phyloP scores from a whole-genome alignment of 169 alveolate species.

The Amoebophrya sp. region DNA sequence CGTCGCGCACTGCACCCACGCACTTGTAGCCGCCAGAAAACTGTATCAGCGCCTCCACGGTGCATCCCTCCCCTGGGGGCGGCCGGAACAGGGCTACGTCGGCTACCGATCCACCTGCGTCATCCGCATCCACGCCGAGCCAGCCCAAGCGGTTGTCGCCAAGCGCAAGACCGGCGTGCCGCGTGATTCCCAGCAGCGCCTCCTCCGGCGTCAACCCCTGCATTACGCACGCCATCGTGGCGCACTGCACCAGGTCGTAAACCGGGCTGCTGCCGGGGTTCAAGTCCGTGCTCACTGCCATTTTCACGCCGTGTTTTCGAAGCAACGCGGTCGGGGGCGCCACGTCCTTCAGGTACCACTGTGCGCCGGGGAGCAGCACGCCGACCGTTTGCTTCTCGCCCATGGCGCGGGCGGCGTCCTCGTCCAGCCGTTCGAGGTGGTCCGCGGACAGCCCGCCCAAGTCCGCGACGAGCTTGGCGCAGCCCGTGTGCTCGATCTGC shows the following conservation, averaged over 20 bases:
- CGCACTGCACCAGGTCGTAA: not conserved
- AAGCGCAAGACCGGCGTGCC: not conserved
- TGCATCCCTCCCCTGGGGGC: not conserved
- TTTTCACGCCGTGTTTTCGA: not conserved
- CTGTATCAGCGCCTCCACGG: not conserved
- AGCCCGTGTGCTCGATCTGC: slow-evolving; percentile 9
- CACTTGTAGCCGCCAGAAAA: not conserved
- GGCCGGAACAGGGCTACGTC: slow-evolving; percentile 1
- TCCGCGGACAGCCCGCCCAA: not conserved
- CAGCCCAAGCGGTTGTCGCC: not conserved
- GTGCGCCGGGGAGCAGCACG: slow-evolving; percentile 11
- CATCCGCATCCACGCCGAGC: too few species aligned
- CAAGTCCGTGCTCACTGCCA: not conserved
- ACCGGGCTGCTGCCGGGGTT: slow-evolving; percentile 15
- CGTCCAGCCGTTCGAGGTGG: slow-evolving; percentile 1
- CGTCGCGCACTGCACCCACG: not conserved
- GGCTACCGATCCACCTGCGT: too few species aligned
- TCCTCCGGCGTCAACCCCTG: slow-evolving; percentile 2
- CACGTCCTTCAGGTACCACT: not conserved
- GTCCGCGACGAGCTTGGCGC: not conserved
- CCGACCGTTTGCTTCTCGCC: not conserved
- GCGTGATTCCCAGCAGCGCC: not conserved
- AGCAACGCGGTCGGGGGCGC: not conserved
- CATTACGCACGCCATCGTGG: not conserved
- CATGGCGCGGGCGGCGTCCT: not conserved